Conservation (phyloP, 2,329 filamentous ascomycete species). For the Fusarium falciforme region DNA sequence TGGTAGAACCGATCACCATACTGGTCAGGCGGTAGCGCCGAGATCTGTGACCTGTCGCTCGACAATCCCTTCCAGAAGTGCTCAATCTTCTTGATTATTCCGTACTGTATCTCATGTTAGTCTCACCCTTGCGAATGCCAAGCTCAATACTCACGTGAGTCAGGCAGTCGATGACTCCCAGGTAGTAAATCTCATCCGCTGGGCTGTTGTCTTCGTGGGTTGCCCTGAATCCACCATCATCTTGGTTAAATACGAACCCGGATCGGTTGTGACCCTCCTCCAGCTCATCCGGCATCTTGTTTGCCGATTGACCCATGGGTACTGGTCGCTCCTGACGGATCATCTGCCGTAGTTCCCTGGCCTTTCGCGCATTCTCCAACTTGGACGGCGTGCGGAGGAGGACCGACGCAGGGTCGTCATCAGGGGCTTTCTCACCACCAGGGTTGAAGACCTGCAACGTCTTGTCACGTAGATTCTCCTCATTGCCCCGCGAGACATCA, state of each 20-base stretch:
- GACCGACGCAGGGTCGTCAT: conserved; percentile 71
- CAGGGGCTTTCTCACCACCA: conserved; percentile 70
- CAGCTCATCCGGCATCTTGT: conserved; percentile 91
- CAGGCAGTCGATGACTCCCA: conserved; percentile 97
- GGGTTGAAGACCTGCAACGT: conserved; percentile 95
- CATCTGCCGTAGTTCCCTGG: conserved; percentile 88
- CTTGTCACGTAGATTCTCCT: conserved; percentile 91
- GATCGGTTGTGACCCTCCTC: conserved; percentile 77
- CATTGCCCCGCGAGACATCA: conserved; percentile 89
- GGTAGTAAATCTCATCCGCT: conserved; percentile 95
- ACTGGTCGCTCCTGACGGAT: conserved; percentile 93
- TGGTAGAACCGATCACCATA: conserved; percentile 95
- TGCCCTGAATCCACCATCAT: conserved; percentile 92
- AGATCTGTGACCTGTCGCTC: conserved; percentile 86
- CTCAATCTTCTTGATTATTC: conserved; percentile 92
- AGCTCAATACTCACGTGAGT: conserved; percentile 79
- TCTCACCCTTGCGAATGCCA: neutral
- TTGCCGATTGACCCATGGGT: conserved; percentile 86
- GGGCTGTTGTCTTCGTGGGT: conserved; percentile 89
- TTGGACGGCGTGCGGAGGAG: conserved; percentile 93
- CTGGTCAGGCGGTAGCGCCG: conserved; percentile 86
- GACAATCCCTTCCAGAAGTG: conserved; percentile 97
- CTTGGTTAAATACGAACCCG: conserved; percentile 87
- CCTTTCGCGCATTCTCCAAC: conserved; percentile 90
- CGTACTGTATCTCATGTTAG: conserved; percentile 72